phyloP scores from a whole-genome alignment of 2,329 filamentous ascomycete genomes.

The Penicillium expansum region DNA sequence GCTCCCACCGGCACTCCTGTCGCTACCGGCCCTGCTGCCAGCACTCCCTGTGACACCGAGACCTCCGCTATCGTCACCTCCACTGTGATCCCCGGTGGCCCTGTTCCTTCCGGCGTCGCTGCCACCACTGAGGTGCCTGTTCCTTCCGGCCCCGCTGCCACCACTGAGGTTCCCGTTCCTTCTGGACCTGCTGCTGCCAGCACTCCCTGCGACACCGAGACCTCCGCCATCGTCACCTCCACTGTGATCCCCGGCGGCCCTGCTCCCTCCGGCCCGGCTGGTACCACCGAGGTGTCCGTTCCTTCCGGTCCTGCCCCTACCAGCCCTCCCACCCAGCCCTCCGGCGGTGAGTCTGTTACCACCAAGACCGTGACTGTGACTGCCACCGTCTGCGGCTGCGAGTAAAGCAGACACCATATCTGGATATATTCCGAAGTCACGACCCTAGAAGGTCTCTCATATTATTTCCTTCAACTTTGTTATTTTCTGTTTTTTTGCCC shows the following conservation, averaged over 20 bases:
- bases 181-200: conserved; percentile 11
- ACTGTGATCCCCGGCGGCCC: conserved; percentile 12
- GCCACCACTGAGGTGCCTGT: neutral
- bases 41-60: conserved; percentile 20
- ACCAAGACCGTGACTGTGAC: conserved; percentile 16
- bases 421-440: neutral
- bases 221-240: conserved; percentile 12
- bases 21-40: neutral
- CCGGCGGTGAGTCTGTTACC: conserved; percentile 4
- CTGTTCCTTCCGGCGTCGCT: conserved; percentile 5
- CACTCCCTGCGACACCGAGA: conserved; percentile 21
- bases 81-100: conserved; percentile 9
- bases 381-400: conserved; percentile 27
- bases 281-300: neutral
- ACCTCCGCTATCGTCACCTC: conserved; percentile 15
- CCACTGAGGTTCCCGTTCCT: neutral
- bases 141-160: conserved; percentile 8
- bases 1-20: neutral
- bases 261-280: conserved; percentile 7
- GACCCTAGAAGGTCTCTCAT: neutral
- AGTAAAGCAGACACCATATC: conserved; percentile 13
- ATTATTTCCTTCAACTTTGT: neutral
- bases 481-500: conserved; percentile 1
- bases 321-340: conserved; percentile 12
- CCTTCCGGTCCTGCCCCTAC: conserved; percentile 15